Evolutionary conservation across 495 filamentous ascomycete genomes (phyloP), one percentile per base, ranked within the genome.

Genomic region (Pyrenopolyporus hunteri): DNA sequence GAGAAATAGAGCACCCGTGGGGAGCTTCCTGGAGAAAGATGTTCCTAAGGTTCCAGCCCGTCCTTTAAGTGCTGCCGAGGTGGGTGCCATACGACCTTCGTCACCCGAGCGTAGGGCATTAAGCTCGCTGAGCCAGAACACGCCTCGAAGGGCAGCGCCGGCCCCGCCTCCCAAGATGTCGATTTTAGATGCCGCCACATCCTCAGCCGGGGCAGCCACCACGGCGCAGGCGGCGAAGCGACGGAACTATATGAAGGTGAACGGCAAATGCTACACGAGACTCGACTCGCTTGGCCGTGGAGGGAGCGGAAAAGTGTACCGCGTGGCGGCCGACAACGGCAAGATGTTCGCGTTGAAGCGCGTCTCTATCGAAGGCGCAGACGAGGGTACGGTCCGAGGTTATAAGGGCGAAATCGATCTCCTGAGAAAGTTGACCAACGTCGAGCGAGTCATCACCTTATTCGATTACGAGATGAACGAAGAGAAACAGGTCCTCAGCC

Each of bases 351-450:
- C 94, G 1, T 76, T 98, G 51, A 98, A 98, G 76, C 83, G 91
- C 36, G 94, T 98, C 3, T 91, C 92, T 2, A 80, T 98, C 11
- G 91, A 96, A 63, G 89, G 92, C 54, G 87, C 88, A n/a, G 93
- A 97, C 67, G 90, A 93, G 54, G 72, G 81, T 7, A 88, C 90
- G 2, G 84, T 98, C 55, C 78, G 84, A 54, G 95, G 95, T 0
- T 98, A 92, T 76, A 97, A 97, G 72, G 94, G 95, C 22, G 94
- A 98, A 73, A 98, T 98, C 59, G 94, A 98, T 65, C 78, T 98
- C 10, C 80, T 98, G 16, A 87, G 85, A 64, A 90, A 89, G 66
- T 74, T 98, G 23, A 81, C 86, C 25, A 88, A 89, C 44, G 87
- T 96, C 3, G 92, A 97, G 55, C 83, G 94, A 9, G 94, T 98